Percentiles rank a stretch among this genome's conserved stretches.
Conservation (phyloP, 345 rosid species). For the Ceriops decandra region DNA sequence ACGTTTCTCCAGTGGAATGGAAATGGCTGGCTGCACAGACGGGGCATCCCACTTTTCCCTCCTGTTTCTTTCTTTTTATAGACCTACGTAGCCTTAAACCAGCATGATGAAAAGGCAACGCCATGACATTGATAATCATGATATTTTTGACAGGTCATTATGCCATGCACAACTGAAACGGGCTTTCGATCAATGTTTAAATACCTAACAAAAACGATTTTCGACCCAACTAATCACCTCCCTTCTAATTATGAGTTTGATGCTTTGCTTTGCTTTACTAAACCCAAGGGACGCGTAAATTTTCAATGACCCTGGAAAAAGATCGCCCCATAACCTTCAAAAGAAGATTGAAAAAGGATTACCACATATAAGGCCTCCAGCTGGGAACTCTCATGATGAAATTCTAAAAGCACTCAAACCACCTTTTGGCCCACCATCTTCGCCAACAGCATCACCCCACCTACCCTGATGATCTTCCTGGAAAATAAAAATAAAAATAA, state of each 20-base stretch:
- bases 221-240: slow-evolving; percentile 6
- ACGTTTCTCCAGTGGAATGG: too few relatives aligned
- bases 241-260: slow-evolving; percentile 2
- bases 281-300: not conserved
- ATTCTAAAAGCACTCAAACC: not conserved
- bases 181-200: not conserved
- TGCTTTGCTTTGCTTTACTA: not conserved
- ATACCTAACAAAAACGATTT: slow-evolving; percentile 3
- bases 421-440: slow-evolving; percentile 3
- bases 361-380: not conserved
- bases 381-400: not conserved
- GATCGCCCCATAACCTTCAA: not conserved
- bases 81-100: too few relatives aligned
- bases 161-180: too few relatives aligned
- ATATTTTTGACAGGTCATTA: too few relatives aligned
- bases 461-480: not conserved
- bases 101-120: too few relatives aligned
- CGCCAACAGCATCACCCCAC: not conserved
- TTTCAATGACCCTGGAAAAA: not conserved
- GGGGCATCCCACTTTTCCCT: too few relatives aligned
- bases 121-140: too few relatives aligned
- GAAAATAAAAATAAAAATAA: too few relatives aligned
- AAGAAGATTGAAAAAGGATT: not conserved
- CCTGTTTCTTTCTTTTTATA: too few relatives aligned
- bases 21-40: too few relatives aligned